phyloP scores from a whole-genome alignment of 805 yeast species.

The Metschnikowia continentalis region DNA sequence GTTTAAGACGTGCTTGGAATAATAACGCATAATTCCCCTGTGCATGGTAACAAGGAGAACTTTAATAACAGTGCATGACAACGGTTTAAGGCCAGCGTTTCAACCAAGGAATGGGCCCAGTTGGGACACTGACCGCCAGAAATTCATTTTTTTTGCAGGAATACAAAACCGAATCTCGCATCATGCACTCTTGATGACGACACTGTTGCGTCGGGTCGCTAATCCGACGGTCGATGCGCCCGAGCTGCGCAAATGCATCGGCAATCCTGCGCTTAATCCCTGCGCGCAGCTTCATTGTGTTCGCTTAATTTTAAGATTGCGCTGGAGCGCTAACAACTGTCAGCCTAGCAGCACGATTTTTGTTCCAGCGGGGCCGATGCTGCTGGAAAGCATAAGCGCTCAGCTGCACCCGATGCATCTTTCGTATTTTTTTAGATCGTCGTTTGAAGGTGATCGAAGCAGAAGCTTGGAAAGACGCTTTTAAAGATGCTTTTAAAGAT shows the following conservation, averaged over 20 bases:
- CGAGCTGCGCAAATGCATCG: background rate
- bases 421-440: too few relatives aligned
- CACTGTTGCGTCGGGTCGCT: background rate
- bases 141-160: background rate
- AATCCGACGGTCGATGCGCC: background rate
- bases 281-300: background rate
- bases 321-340: background rate
- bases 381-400: too few relatives aligned
- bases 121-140: background rate
- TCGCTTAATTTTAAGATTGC: background rate
- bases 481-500: too few relatives aligned
- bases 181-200: background rate
- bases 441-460: too few relatives aligned
- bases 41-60: background rate
- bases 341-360: background rate
- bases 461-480: too few relatives aligned
- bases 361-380: too few relatives aligned
- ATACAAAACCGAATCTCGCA: background rate
- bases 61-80: background rate
- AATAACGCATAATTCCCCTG: background rate
- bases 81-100: too few relatives aligned
- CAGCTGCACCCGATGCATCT: too few relatives aligned
- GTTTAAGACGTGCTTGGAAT: background rate
- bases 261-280: conserved; percentile 1
- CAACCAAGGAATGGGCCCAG: background rate